Conservation (phyloP, 2,329 filamentous ascomycete species). For the Cladosporium phlei region DNA sequence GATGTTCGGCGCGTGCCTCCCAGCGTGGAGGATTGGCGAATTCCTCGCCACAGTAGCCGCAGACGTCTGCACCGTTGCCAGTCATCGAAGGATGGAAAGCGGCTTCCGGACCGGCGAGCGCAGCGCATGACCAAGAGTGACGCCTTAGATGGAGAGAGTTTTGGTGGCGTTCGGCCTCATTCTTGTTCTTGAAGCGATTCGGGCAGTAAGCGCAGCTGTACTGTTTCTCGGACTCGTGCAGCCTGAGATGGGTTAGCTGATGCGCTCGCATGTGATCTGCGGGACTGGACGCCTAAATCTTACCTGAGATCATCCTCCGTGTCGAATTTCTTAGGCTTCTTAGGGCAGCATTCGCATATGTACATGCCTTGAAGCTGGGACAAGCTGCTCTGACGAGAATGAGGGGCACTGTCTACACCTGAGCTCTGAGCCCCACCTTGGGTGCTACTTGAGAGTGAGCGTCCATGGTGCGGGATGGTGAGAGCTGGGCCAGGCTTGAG, state of each 20-base stretch:
- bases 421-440: slow-evolving; percentile 22
- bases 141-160: slow-evolving; percentile 88
- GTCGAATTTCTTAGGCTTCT: slow-evolving; percentile 95
- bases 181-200: slow-evolving; percentile 98
- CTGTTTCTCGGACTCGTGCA: slow-evolving; percentile 91
- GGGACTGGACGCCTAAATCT: slow-evolving; percentile 32
- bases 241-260: slow-evolving; percentile 44
- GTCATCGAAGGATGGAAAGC: slow-evolving; percentile 69
- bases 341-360: slow-evolving; percentile 92
- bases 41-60: slow-evolving; percentile 93
- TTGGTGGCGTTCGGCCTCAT: slow-evolving; percentile 92
- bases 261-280: slow-evolving; percentile 17
- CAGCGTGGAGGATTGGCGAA: slow-evolving; percentile 85
- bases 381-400: slow-evolving; percentile 46
- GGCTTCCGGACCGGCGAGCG: slow-evolving; percentile 65
- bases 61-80: slow-evolving; percentile 65
- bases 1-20: slow-evolving; percentile 78
- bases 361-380: slow-evolving; percentile 55
- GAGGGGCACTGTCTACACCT: slow-evolving; percentile 19
- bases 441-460: slow-evolving; percentile 31
- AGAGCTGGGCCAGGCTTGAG: slow-evolving; percentile 37
- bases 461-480: slow-evolving; percentile 6
- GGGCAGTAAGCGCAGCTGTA: slow-evolving; percentile 90
- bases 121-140: slow-evolving; percentile 96
- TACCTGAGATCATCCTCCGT: slow-evolving; percentile 79